phyloP scores from a whole-genome alignment of 1,139 yeast genomes.

The Ogataea hybrid region DNA sequence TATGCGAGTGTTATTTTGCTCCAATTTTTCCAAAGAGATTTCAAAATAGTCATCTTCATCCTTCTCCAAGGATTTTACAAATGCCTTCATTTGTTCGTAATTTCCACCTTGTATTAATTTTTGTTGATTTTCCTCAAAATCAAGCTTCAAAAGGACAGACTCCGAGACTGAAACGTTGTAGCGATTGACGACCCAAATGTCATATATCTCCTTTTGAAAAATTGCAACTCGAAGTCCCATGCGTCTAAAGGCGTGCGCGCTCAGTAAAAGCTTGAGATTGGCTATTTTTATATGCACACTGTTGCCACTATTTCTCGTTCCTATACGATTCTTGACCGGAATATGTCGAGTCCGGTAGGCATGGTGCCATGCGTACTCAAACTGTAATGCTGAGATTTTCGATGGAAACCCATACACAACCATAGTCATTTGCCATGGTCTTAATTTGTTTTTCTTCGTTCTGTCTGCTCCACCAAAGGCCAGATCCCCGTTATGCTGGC shows the following conservation, averaged over 20 bases:
- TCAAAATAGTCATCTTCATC: constrained; percentile 19
- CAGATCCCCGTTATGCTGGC: constrained; percentile 77
- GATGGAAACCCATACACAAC: constrained; percentile 72
- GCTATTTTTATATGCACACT: constrained; percentile 51
- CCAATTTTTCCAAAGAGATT: constrained; percentile 15
- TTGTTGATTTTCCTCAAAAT: constrained; percentile 8
- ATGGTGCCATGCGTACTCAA: constrained; percentile 80
- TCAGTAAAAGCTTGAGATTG: constrained; percentile 45
- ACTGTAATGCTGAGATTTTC: constrained; percentile 67
- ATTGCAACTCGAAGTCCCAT: constrained; percentile 35
- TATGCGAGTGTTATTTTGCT: constrained; percentile 6
- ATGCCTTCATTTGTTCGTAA: constrained; percentile 27
- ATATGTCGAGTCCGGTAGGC: constrained; percentile 64
- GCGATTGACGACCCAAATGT: constrained; percentile 25
- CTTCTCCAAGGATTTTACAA: constrained; percentile 13
- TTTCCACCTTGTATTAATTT: constrained; percentile 27
- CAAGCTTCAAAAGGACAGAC: constrained; percentile 17
- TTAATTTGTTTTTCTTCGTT: constrained; percentile 50
- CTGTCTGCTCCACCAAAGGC: constrained; percentile 63
- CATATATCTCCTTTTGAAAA: constrained; percentile 23
- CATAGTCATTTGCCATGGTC: constrained; percentile 74
- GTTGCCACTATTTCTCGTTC: constrained; percentile 31
- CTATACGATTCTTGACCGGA: constrained; percentile 31
- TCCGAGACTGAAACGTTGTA: constrained; percentile 23
- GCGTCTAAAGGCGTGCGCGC: constrained; percentile 39